phyloP scores from a whole-genome alignment of 768 basidiomycete genomes.

The Mycena alexandri region DNA sequence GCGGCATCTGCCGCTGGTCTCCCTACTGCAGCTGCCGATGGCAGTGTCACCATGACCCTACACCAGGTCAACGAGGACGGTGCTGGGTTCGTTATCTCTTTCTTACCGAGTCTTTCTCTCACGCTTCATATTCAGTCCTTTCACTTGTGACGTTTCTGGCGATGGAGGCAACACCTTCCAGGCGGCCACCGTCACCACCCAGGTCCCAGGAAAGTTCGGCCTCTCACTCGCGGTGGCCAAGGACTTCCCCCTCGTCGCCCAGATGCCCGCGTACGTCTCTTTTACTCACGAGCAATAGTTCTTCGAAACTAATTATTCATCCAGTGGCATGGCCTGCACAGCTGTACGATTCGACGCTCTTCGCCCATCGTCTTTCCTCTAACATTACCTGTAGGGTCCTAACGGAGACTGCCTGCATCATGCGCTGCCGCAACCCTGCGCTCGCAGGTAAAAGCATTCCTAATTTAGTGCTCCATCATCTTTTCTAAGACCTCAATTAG shows the following conservation, averaged over 20 bases:
- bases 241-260: constrained; percentile 30
- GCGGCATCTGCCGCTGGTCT: constrained; percentile 35
- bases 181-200: constrained; percentile 29
- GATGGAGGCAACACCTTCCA: constrained; percentile 35
- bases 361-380: not conserved
- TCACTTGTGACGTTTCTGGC: constrained; percentile 35
- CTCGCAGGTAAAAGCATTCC: constrained; percentile 11
- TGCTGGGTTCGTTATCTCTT: constrained; percentile 26
- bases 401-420: constrained; percentile 38
- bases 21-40: constrained; percentile 33
- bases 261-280: constrained; percentile 33
- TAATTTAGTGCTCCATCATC: no score
- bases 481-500: no score
- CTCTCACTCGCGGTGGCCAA: constrained; percentile 26
- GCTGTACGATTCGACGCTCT: constrained; percentile 13
- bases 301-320: not conserved
- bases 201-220: constrained; percentile 31
- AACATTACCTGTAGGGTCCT: constrained; percentile 14
- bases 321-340: constrained; percentile 32
- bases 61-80: constrained; percentile 39
- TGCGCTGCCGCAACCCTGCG: constrained; percentile 30
- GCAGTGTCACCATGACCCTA: constrained; percentile 34
- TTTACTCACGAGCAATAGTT: not conserved
- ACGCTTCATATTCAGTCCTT: constrained; percentile 11
- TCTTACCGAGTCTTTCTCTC: not conserved